Evolutionary conservation across 768 basidiomycete species (phyloP), one percentile per base, ranked within the genome.

Genomic region (Suillus clintonianus): DNA sequence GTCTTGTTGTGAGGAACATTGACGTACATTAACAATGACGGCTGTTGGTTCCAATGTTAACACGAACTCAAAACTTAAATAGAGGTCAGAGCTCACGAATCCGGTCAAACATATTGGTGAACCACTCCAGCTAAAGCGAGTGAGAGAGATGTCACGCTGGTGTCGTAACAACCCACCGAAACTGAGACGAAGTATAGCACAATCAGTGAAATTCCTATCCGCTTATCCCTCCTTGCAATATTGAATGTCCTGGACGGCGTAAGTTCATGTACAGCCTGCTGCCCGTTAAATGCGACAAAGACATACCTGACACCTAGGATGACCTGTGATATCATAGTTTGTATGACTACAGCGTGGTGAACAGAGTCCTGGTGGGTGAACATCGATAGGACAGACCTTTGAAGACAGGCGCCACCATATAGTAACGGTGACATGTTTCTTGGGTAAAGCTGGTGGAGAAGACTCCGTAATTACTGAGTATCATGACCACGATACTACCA

Each of bases 301-400:
- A 5, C 56, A n/a, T 71, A 86, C 88, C 88, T 81, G 57, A 88
- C 72, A 9, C 84, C 89, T 47, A 91, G 70, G 60, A 91, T 89
- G 7, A 82, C 76, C 69, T 91, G 89, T 7, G 89, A 89, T 51
- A 88, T 77, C 83, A 86, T 86, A 0, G 79, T 77, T 72, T 90
- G 89, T 7, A 88, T 22, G 5, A 86, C 89, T 90, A 62, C 11
- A 59, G 45, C 9, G 1, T 15, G n/a, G 50, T 24, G 36, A 62
- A 67, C n/a, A 72, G 61, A 34, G 13, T 14, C 14, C 13, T 57
- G 19, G 45, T 24, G 3, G 1, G 2, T 30, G 14, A 56, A 22
- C 51, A 14, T 27, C 14, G 17, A 17, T 15, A 5, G 7, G 39
- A 51, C 43, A n/a, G 53, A 86, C 89, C 88, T 83, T 90, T 90